These are phyloP conservation scores for Pseudogymnoascus sp. DNA, from an alignment of 2,329 filamentous ascomycete species.

Conservation along the genomic window DNA sequence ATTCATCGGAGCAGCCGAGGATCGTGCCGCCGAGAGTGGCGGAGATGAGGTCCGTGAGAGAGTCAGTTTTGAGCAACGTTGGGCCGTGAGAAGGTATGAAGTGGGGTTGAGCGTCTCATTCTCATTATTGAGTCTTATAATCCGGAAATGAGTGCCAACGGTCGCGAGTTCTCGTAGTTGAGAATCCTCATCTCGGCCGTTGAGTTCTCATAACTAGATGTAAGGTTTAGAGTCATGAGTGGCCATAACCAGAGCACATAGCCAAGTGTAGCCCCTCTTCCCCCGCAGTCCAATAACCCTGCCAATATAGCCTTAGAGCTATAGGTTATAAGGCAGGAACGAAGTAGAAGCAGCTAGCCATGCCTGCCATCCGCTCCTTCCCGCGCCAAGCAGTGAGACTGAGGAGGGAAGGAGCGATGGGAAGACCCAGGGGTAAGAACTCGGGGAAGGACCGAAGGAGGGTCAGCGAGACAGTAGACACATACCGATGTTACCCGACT, in stretches of 20 bases:
- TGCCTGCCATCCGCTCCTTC: not conserved
- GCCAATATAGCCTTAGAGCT: not conserved
- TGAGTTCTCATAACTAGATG: not conserved
- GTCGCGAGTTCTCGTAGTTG: not conserved
- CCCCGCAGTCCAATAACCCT: not conserved
- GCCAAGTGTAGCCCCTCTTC: not conserved
- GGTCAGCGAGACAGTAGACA: conserved; percentile 13
- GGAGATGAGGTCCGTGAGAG: conserved; percentile 49
- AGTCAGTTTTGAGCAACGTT: conserved; percentile 11
- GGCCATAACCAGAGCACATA: not conserved
- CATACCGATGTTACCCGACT: conserved; percentile 54
- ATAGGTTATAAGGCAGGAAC: not conserved
- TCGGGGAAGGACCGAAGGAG: not conserved
- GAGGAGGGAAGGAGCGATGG: not conserved
- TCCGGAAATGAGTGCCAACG: not conserved
- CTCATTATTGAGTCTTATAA: not conserved
- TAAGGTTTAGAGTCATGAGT: not conserved
- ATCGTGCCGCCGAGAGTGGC: conserved; percentile 54
- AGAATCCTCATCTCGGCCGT: not conserved
- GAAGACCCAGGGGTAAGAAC: not conserved
- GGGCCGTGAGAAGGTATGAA: conserved; percentile 9
- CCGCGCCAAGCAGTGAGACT: not conserved
- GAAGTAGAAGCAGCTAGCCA: not conserved
- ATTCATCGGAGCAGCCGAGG: conserved; percentile 58
- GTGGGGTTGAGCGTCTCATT: not conserved